A percentile compares a stretch with the other conserved stretches of the same genome.
phyloP scores from a whole-genome alignment of 805 yeast genomes.

The Pichia pseudocactophila region DNA sequence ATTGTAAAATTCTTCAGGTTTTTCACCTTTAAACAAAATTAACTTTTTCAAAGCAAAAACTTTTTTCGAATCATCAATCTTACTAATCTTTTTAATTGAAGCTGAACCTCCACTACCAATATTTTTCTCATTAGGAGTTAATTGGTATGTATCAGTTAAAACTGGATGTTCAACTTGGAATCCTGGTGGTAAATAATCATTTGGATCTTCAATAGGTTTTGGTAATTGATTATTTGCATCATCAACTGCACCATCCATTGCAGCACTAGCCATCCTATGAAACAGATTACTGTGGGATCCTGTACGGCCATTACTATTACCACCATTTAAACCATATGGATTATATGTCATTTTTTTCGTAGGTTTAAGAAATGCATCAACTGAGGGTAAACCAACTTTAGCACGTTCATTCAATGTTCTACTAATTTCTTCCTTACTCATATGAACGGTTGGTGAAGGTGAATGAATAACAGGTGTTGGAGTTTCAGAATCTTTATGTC shows the following conservation, averaged over 20 bases:
- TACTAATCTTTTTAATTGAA: conserved; percentile 48
- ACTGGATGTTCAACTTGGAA: conserved; percentile 43
- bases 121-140: conserved; percentile 37
- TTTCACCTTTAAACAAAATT: conserved; percentile 51
- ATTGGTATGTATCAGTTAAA: conserved; percentile 49
- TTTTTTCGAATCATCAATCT: conserved; percentile 17
- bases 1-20: conserved; percentile 61
- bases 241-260: conserved; percentile 17
- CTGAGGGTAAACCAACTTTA: conserved; percentile 25
- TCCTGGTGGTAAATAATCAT: conserved; percentile 51
- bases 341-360: conserved; percentile 44
- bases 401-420: conserved; percentile 6
- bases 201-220: conserved; percentile 65
- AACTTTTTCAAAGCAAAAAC: conserved; percentile 68
- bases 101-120: conserved; percentile 74
- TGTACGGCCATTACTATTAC: conserved; percentile 9
- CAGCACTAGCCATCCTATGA: conserved; percentile 5
- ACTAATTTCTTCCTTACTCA: conserved; percentile 7
- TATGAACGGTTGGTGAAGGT: background rate
- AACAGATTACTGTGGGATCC: conserved; percentile 23
- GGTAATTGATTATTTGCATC: conserved; percentile 43
- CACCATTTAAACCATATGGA: conserved; percentile 44
- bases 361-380: conserved; percentile 18
- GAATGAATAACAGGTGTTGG: background rate
- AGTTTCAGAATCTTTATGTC: background rate